A percentile compares a stretch with the other conserved stretches of the same genome.
Evolutionary conservation across 2,329 filamentous ascomycete species (phyloP).

Genomic region (Chalaropsis ovoidea): DNA sequence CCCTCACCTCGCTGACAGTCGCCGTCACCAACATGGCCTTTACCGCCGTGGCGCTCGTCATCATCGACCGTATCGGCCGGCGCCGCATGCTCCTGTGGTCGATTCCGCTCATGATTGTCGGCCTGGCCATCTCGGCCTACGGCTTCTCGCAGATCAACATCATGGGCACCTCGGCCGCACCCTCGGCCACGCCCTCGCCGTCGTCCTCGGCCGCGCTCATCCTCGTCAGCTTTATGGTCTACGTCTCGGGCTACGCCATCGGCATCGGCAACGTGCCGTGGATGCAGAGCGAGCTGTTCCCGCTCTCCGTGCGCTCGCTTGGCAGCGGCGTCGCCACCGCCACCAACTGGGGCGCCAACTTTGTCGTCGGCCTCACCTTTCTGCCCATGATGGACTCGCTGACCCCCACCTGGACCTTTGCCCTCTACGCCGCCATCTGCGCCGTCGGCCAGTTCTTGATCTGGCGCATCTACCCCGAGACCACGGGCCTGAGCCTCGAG

Average conservation of each 20-base stretch:
- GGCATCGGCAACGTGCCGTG: constrained; percentile 89
- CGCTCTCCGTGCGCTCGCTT: constrained; percentile 59
- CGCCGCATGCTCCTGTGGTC: constrained; percentile 71
- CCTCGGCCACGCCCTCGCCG: background rate
- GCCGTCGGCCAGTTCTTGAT: constrained; percentile 55
- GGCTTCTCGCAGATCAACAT: constrained; percentile 59
- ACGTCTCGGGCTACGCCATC: constrained; percentile 75
- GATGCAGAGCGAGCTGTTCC: constrained; percentile 92
- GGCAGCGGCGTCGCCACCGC: constrained; percentile 65
- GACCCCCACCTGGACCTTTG: constrained; percentile 67
- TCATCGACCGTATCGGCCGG: constrained; percentile 72
- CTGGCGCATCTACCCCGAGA: constrained; percentile 76
- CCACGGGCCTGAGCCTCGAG: constrained; percentile 69
- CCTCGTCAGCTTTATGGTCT: constrained; percentile 65
- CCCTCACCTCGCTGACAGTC: constrained; percentile 67
- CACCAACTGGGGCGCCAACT: constrained; percentile 82
- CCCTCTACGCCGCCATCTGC: constrained; percentile 66
- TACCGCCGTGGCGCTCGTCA: constrained; percentile 60
- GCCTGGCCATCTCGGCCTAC: constrained; percentile 58
- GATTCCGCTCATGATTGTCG: constrained; percentile 71
- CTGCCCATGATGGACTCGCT: constrained; percentile 73
- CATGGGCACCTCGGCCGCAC: constrained; percentile 26
- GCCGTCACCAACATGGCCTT: constrained; percentile 76
- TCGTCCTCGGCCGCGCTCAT: constrained; percentile 46
- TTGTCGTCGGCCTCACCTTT: constrained; percentile 76